Evolutionary conservation across 2,329 filamentous ascomycete genomes (phyloP), one percentile per base, ranked within the genome.

Genomic region (Akanthomyces uredinophilus): DNA sequence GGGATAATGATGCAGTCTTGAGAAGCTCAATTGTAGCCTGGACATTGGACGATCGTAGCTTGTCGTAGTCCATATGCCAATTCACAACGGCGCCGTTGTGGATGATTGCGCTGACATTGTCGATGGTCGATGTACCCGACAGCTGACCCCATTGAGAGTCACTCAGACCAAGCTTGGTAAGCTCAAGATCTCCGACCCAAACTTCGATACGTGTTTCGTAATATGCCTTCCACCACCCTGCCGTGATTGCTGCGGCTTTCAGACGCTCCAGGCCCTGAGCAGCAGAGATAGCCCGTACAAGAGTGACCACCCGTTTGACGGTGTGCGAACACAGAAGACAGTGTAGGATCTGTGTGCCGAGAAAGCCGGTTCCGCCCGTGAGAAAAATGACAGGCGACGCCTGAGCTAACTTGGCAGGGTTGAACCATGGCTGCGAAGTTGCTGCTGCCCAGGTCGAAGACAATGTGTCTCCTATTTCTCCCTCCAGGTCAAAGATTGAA

Each of bases 41-140:
- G 2, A 96, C 92, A 70, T 96, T 96, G 54, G 89, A 81, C 1
- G 84, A 79, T 68, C 83, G 85, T 66, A 96, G 81, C 49, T 85
- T 83, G 16, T 85, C 82, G 74, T 96, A 96, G 8, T 84, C 86
- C 68, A 87, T 82, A 35, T 96, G 86, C 92, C 91, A 96, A 71
- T 96, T 88, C 10, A 90, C 87, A 39, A 82, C 79, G n/a, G 91
- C 91, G 51, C 91, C 93, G 70, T 96, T 96, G 78, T 96, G 89
- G 41, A 92, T 83, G 8, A 92, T 79, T 1, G 87, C 82, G 69
- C 95, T 89, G 0, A 88, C 87, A 47, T 86, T 81, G 5, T 86
- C 75, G 2, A 8, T 22, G 22, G 29, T 14, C 2, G 43, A 6
- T 2, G 82, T 79, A 6, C 8, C 54, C 20, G 60, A 58, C 5